phyloP scores from a whole-genome alignment of 2,329 filamentous ascomycete species.

The Microthyrium microscopicum region DNA sequence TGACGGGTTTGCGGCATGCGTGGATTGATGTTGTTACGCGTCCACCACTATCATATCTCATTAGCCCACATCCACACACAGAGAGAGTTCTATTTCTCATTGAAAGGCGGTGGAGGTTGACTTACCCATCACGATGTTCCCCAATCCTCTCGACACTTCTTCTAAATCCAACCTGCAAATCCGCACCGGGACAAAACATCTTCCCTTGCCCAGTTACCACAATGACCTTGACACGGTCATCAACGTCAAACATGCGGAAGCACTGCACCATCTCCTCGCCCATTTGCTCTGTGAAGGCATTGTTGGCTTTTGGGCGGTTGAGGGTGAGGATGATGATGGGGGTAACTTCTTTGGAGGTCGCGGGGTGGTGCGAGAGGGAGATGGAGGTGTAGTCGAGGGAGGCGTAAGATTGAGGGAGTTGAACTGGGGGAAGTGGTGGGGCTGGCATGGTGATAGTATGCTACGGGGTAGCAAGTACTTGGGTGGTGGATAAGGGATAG shows the following conservation, averaged over 20 bases:
- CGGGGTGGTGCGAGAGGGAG: constrained; percentile 23
- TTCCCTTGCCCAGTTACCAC: constrained; percentile 36
- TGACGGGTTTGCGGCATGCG: constrained; percentile 39
- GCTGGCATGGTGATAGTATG: constrained; percentile 3
- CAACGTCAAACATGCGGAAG: constrained; percentile 34
- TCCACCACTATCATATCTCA: constrained; percentile 21
- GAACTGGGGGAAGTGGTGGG: constrained; percentile 5
- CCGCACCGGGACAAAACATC: constrained; percentile 40
- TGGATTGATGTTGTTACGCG: constrained; percentile 36
- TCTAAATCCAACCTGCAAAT: constrained; percentile 36
- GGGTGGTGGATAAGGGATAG: no score
- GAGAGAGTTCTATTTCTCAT: neutral
- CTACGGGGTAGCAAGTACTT: no score
- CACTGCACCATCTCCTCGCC: constrained; percentile 40
- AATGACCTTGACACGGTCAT: constrained; percentile 37
- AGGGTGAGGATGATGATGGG: constrained; percentile 47
- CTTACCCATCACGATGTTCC: constrained; percentile 38
- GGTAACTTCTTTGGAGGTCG: constrained; percentile 36
- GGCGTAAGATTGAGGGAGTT: constrained; percentile 23
- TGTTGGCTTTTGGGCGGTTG: constrained; percentile 47
- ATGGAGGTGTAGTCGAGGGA: constrained; percentile 24
- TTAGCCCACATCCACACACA: neutral
- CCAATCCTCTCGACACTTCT: constrained; percentile 24
- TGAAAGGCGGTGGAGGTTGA: constrained; percentile 3
- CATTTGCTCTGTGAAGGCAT: constrained; percentile 54